Base-by-base conservation (phyloP, 306 rosid species). In the Cucurbita argyrosperma region DNA sequence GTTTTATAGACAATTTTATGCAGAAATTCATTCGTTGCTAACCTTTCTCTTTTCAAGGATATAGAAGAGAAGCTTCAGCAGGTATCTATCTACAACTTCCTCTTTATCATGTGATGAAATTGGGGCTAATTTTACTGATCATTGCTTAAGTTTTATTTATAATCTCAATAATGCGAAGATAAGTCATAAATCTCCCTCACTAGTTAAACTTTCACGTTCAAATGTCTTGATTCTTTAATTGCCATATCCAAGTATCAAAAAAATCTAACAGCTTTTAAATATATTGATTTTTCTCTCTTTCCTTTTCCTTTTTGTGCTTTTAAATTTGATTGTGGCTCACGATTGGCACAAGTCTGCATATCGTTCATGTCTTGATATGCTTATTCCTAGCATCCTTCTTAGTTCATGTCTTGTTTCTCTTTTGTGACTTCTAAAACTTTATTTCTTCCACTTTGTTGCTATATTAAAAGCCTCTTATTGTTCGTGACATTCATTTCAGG, bases 1-100 rank as follows among this genome's bases (percentile, higher is more conserved):
- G 21, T 39, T 57, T 69, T 52, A 65, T 75, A 39, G 26, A 63
- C 12, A 16, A 1, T 84, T 85, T 82, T 78, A 59, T 88, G 92
- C 97, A 95, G 99, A 78, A 84, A 80, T 79, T 91, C 99, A 40
- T 95, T 82, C 80, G 92, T 95, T 74, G 99, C 97, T 81, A 95
- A 95, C 84, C 85, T 88, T 78, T 80, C 91, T 78, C 71, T 95
- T 68, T 95, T 91, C 86, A 19, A 75, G 74, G 93, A 91, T 79
- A 91, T 95, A 81, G 96, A 95, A 83, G 96, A 85, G 77, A 88
- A 85, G 81, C 96, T 95, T 69, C 82, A 81, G 83, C 79, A 91
- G 99, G 99, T 95, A 73, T 74, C 40, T 78, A 55, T 74, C 77
- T 77, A 78, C 65, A 76, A 51, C 63, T 51, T 76, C 74, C 51